Evolutionary conservation across 2,329 filamentous ascomycete genomes (phyloP).

Genomic region (Nemania sp.): DNA sequence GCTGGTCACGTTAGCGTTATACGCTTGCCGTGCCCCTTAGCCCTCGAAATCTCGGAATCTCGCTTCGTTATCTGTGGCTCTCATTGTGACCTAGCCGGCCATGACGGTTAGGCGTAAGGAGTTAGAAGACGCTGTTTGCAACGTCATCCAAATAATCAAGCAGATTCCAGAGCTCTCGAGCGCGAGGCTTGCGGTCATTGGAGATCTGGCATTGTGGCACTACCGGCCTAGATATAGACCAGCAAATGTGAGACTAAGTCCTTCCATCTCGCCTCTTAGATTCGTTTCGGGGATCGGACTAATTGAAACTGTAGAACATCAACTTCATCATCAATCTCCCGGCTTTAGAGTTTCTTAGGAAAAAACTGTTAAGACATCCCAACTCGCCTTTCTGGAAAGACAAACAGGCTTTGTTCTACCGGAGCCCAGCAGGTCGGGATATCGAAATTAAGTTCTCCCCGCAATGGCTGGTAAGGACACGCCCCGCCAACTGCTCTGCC

Average conservation of each 20-base stretch:
- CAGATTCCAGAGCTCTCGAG: slow-evolving; percentile 45
- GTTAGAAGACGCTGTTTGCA: slow-evolving; percentile 45
- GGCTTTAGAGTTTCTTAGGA: slow-evolving; percentile 42
- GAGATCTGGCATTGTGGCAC: slow-evolving; percentile 46
- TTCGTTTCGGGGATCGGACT: too few relatives aligned
- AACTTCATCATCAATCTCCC: slow-evolving; percentile 46
- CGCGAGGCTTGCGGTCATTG: slow-evolving; percentile 44
- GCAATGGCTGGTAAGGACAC: slow-evolving; percentile 45
- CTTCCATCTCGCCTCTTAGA: background rate
- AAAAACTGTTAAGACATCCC: slow-evolving; percentile 42
- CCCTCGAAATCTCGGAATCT: background rate
- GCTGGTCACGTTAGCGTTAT: slow-evolving; percentile 18
- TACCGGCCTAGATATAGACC: slow-evolving; percentile 44
- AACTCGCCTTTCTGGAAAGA: slow-evolving; percentile 43
- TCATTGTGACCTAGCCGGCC: background rate
- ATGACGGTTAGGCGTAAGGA: slow-evolving; percentile 38
- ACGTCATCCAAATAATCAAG: slow-evolving; percentile 48
- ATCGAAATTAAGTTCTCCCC: slow-evolving; percentile 45
- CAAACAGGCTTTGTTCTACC: slow-evolving; percentile 43
- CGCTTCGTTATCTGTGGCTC: background rate
- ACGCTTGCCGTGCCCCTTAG: background rate
- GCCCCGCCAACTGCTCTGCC: background rate
- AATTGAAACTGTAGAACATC: slow-evolving; percentile 41
- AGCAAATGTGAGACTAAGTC: slow-evolving; percentile 41
- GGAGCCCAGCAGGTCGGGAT: slow-evolving; percentile 36